phyloP scores from a whole-genome alignment of 345 rosid species.

The Mangifera indica region DNA sequence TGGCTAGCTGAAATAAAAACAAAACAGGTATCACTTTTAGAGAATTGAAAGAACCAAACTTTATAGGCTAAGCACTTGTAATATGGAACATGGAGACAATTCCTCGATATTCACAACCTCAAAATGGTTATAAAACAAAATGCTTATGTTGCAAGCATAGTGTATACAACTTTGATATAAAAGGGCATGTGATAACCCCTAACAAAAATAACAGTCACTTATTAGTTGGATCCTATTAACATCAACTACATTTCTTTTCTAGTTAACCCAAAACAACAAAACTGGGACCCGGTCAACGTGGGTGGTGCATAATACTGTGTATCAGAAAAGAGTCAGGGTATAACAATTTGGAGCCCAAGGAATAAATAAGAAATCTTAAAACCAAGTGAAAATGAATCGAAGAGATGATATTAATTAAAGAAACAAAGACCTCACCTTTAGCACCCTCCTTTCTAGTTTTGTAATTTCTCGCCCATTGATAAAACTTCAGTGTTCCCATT shows the following conservation, averaged over 20 bases:
- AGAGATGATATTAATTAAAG: background rate
- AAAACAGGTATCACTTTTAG: slow-evolving; percentile 8
- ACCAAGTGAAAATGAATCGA: background rate
- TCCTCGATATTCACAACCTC: background rate
- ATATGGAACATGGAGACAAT: background rate
- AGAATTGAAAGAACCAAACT: background rate
- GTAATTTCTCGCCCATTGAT: slow-evolving; percentile 95
- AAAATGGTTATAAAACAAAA: background rate
- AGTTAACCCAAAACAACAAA: background rate
- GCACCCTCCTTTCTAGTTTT: slow-evolving; percentile 71
- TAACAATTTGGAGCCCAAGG: background rate
- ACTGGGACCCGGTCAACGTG: background rate
- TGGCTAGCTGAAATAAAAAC: slow-evolving; percentile 50
- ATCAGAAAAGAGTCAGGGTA: background rate
- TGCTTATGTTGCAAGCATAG: background rate
- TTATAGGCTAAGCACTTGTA: slow-evolving; percentile 4
- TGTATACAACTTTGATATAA: background rate
- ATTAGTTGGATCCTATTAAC: background rate
- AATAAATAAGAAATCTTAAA: background rate
- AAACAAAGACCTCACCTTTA: slow-evolving; percentile 51
- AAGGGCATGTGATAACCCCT: background rate
- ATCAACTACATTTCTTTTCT: background rate
- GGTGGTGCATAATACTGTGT: background rate
- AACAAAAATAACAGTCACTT: background rate
- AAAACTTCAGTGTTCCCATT: slow-evolving; percentile 86